Conservation (phyloP, 208 protist species). For the Acanthamoeba castellanii region DNA sequence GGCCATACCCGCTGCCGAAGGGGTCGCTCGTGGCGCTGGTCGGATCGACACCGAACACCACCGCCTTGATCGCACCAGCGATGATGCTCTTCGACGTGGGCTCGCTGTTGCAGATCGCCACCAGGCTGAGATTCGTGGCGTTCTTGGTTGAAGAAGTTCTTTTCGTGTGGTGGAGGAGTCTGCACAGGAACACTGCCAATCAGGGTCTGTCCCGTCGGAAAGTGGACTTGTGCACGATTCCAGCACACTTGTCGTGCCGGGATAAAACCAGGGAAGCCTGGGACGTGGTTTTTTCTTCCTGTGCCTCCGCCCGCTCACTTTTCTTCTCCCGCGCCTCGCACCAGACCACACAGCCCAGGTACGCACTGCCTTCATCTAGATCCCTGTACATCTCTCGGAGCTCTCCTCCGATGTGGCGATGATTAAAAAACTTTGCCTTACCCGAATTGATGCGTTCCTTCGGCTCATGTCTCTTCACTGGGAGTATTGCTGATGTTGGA, state of each 20-base stretch:
- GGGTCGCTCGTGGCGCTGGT: background rate
- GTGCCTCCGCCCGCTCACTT: no score
- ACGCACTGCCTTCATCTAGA: background rate
- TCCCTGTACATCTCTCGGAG: background rate
- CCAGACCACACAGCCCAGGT: no score
- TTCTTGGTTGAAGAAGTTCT: no score
- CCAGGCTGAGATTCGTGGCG: no score
- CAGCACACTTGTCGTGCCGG: no score
- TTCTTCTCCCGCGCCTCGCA: no score
- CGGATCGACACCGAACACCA: background rate
- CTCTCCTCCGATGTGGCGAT: background rate
- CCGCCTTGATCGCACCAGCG: background rate
- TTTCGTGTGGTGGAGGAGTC: no score
- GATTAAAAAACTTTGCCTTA: constrained; percentile 54
- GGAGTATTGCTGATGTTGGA: constrained; percentile 25
- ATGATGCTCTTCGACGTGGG: background rate
- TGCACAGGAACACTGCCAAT: no score
- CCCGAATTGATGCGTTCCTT: constrained; percentile 32
- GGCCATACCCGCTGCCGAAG: background rate
- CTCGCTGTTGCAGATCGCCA: background rate
- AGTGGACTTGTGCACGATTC: no score
- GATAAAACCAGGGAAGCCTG: no score
- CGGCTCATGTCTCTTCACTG: constrained; percentile 23
- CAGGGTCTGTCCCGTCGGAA: no score
- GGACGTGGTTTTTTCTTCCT: no score